Evolutionary conservation across 2,329 filamentous ascomycete genomes (phyloP).

Genomic region (Aspergillus flavus): DNA sequence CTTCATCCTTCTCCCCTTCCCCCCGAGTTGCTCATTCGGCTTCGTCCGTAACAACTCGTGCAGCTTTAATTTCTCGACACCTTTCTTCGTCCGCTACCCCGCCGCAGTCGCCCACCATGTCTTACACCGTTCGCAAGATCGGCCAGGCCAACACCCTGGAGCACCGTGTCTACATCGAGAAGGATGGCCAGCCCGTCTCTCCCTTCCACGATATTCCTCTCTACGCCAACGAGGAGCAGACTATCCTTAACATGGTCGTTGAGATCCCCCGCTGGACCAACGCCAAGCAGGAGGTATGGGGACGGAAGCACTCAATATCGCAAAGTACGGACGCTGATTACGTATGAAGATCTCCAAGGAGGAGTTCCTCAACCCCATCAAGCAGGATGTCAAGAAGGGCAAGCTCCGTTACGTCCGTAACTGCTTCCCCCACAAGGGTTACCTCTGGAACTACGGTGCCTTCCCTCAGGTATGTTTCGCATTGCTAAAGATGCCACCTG

Average conservation of each 20-base stretch:
- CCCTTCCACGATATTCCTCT: constrained; percentile 99
- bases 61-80: constrained; percentile 51
- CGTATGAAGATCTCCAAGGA: constrained; percentile 90
- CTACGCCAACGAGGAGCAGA: constrained; percentile 95
- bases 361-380: constrained; percentile 96
- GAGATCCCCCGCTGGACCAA: constrained; percentile 99
- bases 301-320: not conserved
- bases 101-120: constrained; percentile 36
- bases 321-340: not conserved
- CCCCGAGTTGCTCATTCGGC: constrained; percentile 22
- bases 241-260: constrained; percentile 97
- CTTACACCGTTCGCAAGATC: constrained; percentile 82
- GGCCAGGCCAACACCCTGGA: constrained; percentile 90
- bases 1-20: constrained; percentile 17
- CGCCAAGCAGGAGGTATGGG: constrained; percentile 92
- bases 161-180: constrained; percentile 96
- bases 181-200: constrained; percentile 91
- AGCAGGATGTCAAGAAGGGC: constrained; percentile 99
- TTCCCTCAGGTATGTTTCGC: constrained; percentile 82
- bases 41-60: constrained; percentile 35
- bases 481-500: not conserved
- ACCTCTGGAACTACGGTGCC: constrained; percentile 99
- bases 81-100: constrained; percentile 44
- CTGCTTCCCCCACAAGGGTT: constrained; percentile 99
- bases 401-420: constrained; percentile 99